A percentile compares a stretch with the other conserved stretches of the same genome.
These are phyloP conservation scores for Phymatotrichopsis omnivora DNA, from an alignment of 2,329 filamentous ascomycete genomes.

Conservation along the genomic window DNA sequence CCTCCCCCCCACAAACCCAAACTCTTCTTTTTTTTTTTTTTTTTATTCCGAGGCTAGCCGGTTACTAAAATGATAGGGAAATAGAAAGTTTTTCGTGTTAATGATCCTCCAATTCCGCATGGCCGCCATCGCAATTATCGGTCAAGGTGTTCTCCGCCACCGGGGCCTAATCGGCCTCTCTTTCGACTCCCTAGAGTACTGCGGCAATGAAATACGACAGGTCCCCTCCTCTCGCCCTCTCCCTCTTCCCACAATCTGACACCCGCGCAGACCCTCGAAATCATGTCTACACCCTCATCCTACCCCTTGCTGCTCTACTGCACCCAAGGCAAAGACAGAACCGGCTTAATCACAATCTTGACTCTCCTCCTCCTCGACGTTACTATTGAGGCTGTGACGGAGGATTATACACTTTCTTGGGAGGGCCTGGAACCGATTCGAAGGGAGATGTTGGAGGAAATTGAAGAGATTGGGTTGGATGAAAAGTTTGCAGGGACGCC, in stretches of 20 bases:
- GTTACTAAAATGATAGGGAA: slow-evolving; percentile 4
- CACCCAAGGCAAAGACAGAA: slow-evolving; percentile 82
- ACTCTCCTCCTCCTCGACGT: slow-evolving; percentile 52
- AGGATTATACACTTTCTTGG: slow-evolving; percentile 62
- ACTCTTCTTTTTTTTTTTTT: slow-evolving; percentile 7
- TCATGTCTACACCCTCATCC: slow-evolving; percentile 40
- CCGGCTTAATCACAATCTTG: slow-evolving; percentile 60
- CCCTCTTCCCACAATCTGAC: not conserved
- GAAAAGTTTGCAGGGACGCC: slow-evolving; percentile 63
- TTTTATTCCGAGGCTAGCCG: slow-evolving; percentile 12
- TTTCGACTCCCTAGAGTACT: slow-evolving; percentile 58
- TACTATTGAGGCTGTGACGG: slow-evolving; percentile 46
- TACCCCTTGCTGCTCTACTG: slow-evolving; percentile 68
- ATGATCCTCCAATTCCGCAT: slow-evolving; percentile 57
- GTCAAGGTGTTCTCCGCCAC: slow-evolving; percentile 58
- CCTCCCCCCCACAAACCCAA: slow-evolving; percentile 14
- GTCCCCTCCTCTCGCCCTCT: slow-evolving; percentile 31
- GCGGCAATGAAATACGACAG: slow-evolving; percentile 49
- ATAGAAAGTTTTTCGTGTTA: slow-evolving; percentile 50
- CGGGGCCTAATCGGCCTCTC: slow-evolving; percentile 62
- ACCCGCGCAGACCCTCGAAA: slow-evolving; percentile 38
- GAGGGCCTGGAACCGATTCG: slow-evolving; percentile 50
- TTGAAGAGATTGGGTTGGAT: slow-evolving; percentile 58
- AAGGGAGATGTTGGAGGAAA: slow-evolving; percentile 55
- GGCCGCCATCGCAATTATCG: slow-evolving; percentile 59